Base-by-base conservation (phyloP, 75 land plant species). In the Adiantum capillusveneris region DNA sequence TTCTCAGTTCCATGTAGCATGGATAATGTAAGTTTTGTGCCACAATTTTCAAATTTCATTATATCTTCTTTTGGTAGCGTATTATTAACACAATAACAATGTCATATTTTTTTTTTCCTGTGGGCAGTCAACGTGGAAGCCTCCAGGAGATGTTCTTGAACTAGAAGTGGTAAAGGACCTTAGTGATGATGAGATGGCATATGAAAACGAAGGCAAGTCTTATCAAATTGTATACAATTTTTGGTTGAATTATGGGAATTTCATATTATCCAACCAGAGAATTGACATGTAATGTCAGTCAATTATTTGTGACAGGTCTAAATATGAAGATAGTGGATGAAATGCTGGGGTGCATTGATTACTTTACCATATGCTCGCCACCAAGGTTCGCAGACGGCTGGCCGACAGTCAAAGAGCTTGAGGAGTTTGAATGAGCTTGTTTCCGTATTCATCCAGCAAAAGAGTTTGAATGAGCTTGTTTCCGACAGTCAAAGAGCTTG, bases 311-410 rank as follows among this genome's bases (percentile, higher is more conserved):
- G 6, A 17, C 22, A 18, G 18, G 22, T 46, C 14, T 21, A 46
- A 46, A 17, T 14, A 2, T 46, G 50, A 18, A 21, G 6, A 46
- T 17, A 46, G 17, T 18, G 5, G 50, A 46, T 6, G 50, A 21
- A 46, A 2, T 46, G 50, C 18, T 21, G 17, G 22, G 14, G 18
- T 6, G 17, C 5, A 6, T 46, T n/a, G 50, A 46, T 17, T 46
- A 46, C 17, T 46, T 17, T n/a, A 3, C 50, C 22, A 2, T 46
- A 18, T 17, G 50, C 6, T 46, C 22, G 14, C 50, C 50, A 18
- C 50, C 50, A 46, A 46, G 50, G 17, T 46, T 46, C 50, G 14
- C 50, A 46, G 50, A 46, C 12, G 50, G 50, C 18, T 46, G 50
- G 50, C 50, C 50, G 3, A 3, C 5, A 14, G 22, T 46, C 17